phyloP scores from a whole-genome alignment of 208 protist genomes.

The Leptomonas pyrrhocoris region DNA sequence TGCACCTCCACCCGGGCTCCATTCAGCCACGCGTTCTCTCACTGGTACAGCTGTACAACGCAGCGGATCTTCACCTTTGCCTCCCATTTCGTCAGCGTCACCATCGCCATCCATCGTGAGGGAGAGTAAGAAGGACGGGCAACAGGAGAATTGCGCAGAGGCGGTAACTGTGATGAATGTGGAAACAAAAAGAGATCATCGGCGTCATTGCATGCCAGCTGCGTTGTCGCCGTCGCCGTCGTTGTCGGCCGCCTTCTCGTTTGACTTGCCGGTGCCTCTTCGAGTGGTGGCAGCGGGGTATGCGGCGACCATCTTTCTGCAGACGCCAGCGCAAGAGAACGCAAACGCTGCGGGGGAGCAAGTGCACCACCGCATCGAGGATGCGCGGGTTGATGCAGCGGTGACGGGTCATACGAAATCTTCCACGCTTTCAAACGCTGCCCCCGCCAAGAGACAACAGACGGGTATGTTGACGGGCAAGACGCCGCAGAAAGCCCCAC shows the following conservation, averaged over 20 bases:
- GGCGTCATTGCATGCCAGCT: too few species aligned
- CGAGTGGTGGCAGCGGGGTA: conserved; percentile 20
- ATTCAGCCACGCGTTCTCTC: neutral
- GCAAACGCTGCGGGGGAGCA: neutral
- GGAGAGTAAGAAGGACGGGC: too few species aligned
- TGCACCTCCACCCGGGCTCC: neutral
- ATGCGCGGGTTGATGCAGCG: too few species aligned
- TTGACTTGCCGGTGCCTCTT: neutral
- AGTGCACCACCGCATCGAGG: neutral
- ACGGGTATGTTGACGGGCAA: neutral
- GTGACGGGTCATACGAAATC: too few species aligned
- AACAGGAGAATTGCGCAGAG: too few species aligned
- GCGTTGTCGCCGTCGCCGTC: too few species aligned
- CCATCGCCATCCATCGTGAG: neutral
- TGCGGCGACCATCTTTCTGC: conserved; percentile 7
- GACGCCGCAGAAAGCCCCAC: neutral
- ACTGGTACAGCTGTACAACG: neutral
- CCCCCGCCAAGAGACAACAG: neutral
- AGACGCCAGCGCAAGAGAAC: neutral
- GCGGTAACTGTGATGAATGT: too few species aligned
- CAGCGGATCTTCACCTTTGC: neutral
- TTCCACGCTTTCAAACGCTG: too few species aligned
- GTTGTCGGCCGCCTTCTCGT: neutral
- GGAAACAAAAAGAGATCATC: too few species aligned
- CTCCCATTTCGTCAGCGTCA: neutral